Conservation (phyloP, 352 stramenopile genomes). For the Peronospora farinosa region DNA sequence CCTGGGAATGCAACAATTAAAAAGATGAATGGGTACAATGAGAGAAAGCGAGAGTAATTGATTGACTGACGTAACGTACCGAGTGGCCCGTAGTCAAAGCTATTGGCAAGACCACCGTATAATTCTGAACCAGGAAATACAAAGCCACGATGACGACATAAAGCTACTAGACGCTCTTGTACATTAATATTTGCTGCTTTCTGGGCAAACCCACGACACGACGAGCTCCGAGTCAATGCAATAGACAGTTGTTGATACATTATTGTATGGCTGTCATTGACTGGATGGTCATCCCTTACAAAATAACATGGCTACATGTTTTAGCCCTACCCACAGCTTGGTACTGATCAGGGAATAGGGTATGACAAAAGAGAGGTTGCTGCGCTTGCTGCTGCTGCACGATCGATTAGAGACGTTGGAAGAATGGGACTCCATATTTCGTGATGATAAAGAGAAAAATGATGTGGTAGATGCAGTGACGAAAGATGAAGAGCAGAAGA, state of each 20-base stretch:
- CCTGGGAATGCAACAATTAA: slow-evolving; percentile 26
- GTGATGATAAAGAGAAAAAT: neutral
- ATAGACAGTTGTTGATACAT: slow-evolving; percentile 5
- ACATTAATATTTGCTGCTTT: slow-evolving; percentile 18
- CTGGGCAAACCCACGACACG: neutral
- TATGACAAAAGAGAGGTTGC: slow-evolving; percentile 11
- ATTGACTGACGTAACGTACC: slow-evolving; percentile 16
- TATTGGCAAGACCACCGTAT: slow-evolving; percentile 95
- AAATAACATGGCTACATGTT: neutral
- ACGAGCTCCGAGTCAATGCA: too few relatives aligned
- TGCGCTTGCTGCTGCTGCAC: slow-evolving; percentile 25
- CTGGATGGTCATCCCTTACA: neutral
- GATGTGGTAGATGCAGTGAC: neutral
- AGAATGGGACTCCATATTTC: slow-evolving; percentile 20
- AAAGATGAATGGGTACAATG: neutral
- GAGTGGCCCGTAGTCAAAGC: slow-evolving; percentile 96
- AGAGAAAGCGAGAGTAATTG: neutral
- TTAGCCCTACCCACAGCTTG: neutral
- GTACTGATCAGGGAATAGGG: too few relatives aligned
- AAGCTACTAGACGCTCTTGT: slow-evolving; percentile 66
- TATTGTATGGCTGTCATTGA: neutral
- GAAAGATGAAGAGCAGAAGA: slow-evolving; percentile 2
- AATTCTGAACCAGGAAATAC: slow-evolving; percentile 93
- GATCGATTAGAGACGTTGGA: slow-evolving; percentile 22
- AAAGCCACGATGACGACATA: slow-evolving; percentile 90